Conservation (phyloP, 139 green algal genomes). For the Chlamydomonas sphaeroides region DNA sequence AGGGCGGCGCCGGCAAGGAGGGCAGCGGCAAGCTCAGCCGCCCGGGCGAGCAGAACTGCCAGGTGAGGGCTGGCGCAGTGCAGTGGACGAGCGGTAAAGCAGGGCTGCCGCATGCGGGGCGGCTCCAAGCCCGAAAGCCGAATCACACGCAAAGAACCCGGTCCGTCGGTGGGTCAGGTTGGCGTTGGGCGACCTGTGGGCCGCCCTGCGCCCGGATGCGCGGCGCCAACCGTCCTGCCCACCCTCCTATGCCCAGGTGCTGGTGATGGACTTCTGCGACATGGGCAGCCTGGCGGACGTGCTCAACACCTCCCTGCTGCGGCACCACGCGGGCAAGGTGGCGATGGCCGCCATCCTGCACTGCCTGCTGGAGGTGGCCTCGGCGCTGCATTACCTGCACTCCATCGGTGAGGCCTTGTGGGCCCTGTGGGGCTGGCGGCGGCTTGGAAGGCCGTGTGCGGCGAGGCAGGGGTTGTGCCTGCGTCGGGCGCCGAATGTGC, state of each 20-base stretch:
- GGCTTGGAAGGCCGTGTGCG: neutral
- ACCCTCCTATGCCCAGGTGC: no score
- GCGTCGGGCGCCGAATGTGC: no score
- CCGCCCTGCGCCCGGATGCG: no score
- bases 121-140: no score
- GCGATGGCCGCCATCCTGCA: conserved; percentile 50
- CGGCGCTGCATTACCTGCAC: conserved; percentile 67
- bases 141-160: no score
- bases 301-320: conserved; percentile 46
- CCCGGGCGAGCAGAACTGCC: conserved; percentile 35
- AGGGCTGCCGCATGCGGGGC: no score
- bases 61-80: conserved; percentile 22
- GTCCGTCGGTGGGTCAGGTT: no score
- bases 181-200: no score
- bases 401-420: conserved; percentile 39
- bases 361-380: conserved; percentile 54
- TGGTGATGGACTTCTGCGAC: conserved; percentile 51
- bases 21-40: conserved; percentile 22
- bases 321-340: conserved; percentile 41
- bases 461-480: no score
- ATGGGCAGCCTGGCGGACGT: conserved; percentile 48
- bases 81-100: no score
- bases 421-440: neutral
- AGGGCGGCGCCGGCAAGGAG: conserved; percentile 6
- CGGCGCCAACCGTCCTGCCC: no score